Conservation (phyloP, 2,329 filamentous ascomycete species). For the Apiospora malaysiana region DNA sequence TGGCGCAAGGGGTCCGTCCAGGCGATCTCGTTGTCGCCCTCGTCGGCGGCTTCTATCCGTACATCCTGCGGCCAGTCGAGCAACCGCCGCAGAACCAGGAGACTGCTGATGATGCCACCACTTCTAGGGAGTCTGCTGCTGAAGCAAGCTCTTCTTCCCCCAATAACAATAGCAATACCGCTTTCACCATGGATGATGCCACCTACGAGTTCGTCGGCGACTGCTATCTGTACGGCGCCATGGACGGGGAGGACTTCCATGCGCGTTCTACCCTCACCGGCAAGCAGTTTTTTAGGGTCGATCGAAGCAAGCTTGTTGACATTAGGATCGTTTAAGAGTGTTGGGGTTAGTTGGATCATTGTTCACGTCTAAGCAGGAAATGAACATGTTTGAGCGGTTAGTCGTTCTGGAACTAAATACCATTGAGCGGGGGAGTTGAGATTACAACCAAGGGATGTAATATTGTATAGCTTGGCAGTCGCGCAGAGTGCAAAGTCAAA, state of each 20-base stretch:
- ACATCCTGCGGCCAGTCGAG: slow-evolving; percentile 29
- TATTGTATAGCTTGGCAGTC: background rate
- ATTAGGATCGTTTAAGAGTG: background rate
- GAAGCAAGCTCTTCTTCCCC: no score
- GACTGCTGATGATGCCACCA: background rate
- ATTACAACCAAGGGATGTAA: background rate
- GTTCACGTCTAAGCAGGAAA: background rate
- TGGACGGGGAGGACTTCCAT: slow-evolving; percentile 34
- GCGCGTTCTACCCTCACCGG: background rate
- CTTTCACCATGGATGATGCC: slow-evolving; percentile 20
- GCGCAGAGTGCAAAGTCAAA: background rate
- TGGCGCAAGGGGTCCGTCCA: slow-evolving; percentile 27
- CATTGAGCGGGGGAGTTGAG: background rate
- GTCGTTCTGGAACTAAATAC: background rate
- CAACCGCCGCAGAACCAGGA: background rate
- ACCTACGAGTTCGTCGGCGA: slow-evolving; percentile 34
- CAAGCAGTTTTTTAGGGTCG: background rate
- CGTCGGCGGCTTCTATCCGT: slow-evolving; percentile 33
- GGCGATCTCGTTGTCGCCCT: slow-evolving; percentile 33
- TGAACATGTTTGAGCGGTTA: background rate
- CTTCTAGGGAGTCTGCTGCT: background rate
- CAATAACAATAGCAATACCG: background rate
- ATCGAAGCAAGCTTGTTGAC: background rate
- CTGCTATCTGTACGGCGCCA: slow-evolving; percentile 33
- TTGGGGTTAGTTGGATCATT: no score